These are phyloP conservation scores for Paramecium pentaurelia DNA, from an alignment of 73 alveolate genomes.

Conservation along the genomic window DNA sequence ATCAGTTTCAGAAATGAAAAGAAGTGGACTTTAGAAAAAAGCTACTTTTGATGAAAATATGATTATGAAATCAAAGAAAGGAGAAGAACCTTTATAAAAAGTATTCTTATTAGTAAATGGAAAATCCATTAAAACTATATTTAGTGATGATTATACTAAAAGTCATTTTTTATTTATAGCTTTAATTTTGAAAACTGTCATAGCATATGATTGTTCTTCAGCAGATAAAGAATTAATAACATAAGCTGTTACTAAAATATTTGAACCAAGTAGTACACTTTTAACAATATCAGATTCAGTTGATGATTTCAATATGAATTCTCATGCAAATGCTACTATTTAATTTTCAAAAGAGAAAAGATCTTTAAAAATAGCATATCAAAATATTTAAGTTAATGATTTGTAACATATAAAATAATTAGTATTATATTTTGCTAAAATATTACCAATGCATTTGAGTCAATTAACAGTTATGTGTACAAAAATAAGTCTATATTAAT, in stretches of 20 bases:
- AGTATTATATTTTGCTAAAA: conserved; percentile 27
- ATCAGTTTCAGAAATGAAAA: background rate
- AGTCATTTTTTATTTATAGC: conserved; percentile 40
- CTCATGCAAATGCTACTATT: background rate
- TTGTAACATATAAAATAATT: background rate
- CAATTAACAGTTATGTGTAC: background rate
- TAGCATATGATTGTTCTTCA: conserved; percentile 42
- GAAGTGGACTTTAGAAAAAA: background rate
- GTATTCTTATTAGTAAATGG: conserved; percentile 19
- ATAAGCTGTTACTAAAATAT: background rate
- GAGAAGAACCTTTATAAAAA: conserved; percentile 20
- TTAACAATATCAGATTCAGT: conserved; percentile 40
- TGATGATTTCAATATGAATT: conserved; percentile 44
- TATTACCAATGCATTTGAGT: conserved; percentile 36
- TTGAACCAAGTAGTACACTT: background rate
- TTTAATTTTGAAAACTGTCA: conserved; percentile 7
- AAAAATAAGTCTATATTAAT: background rate
- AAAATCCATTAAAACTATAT: background rate
- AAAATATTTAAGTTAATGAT: conserved; percentile 3
- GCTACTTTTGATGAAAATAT: conserved; percentile 23
- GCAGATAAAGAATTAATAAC: conserved; percentile 11
- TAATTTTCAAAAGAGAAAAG: background rate
- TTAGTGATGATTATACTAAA: conserved; percentile 20
- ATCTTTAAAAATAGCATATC: background rate
- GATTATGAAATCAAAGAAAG: conserved; percentile 13